Conservation (phyloP, 208 protist genomes). For the Strigomonas oncopelti region DNA sequence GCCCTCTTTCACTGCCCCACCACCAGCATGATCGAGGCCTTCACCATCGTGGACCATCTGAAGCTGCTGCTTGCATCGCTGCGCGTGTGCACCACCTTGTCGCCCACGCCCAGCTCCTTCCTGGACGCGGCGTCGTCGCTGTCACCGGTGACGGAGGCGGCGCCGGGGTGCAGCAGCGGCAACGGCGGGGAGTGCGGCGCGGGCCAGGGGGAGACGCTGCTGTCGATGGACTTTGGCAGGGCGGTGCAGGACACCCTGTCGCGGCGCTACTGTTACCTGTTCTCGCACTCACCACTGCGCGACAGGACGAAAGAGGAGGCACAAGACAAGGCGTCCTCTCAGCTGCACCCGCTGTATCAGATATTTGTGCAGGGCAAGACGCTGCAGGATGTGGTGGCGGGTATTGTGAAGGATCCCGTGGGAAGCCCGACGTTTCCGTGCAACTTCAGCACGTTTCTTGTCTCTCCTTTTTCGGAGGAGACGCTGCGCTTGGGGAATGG, state of each 20-base stretch:
- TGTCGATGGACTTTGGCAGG: slow-evolving; percentile 52
- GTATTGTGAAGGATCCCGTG: slow-evolving; percentile 18
- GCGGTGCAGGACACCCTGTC: slow-evolving; percentile 36
- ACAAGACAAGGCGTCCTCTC: not conserved
- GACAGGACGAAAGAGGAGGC: too few species aligned
- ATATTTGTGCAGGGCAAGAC: slow-evolving; percentile 23
- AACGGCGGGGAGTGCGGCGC: too few species aligned
- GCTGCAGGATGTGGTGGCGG: slow-evolving; percentile 11
- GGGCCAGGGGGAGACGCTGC: slow-evolving; percentile 19
- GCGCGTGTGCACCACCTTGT: not conserved
- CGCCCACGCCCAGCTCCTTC: slow-evolving; percentile 7
- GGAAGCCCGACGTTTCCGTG: slow-evolving; percentile 36
- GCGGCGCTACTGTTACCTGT: slow-evolving; percentile 47
- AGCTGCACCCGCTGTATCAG: slow-evolving; percentile 30
- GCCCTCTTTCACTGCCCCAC: slow-evolving; percentile 41
- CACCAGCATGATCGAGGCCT: slow-evolving; percentile 24
- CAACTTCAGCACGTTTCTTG: slow-evolving; percentile 23
- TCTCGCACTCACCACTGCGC: slow-evolving; percentile 16
- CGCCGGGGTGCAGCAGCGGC: too few species aligned
- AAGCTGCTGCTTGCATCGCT: slow-evolving; percentile 29
- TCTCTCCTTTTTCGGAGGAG: not conserved
- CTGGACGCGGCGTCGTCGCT: slow-evolving; percentile 1
- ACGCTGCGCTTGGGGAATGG: not conserved
- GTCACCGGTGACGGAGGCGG: not conserved
- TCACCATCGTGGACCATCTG: slow-evolving; percentile 61